These are phyloP conservation scores for Ceraceosorus guamensis DNA, from an alignment of 1,284 basidiomycete species.

Conservation along the genomic window DNA sequence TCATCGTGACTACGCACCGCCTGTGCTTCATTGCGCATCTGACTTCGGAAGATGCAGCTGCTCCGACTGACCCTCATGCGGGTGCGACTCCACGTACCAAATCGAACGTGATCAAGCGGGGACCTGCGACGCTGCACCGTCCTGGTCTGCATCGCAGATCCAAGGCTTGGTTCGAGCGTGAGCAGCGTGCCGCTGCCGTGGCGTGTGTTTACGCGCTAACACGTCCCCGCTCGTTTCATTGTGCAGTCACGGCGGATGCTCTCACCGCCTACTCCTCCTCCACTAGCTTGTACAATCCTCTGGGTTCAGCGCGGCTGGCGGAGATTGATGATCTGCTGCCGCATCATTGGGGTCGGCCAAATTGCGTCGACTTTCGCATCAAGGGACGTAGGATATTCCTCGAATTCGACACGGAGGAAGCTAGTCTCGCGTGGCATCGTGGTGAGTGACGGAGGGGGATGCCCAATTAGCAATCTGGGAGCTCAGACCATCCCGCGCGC, in stretches of 20 bases:
- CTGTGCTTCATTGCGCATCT: conserved; percentile 38
- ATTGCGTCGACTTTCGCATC: conserved; percentile 23
- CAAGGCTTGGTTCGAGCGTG: neutral
- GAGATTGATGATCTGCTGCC: conserved; percentile 28
- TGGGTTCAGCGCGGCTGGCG: conserved; percentile 25
- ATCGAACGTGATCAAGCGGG: neutral
- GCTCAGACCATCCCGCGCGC: conserved; percentile 14
- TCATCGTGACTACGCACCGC: conserved; percentile 33
- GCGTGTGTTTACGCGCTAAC: too few species aligned
- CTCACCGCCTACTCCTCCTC: conserved; percentile 33
- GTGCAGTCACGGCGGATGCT: conserved; percentile 2
- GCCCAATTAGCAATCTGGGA: conserved; percentile 12
- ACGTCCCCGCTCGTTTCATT: too few species aligned
- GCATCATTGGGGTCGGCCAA: conserved; percentile 20
- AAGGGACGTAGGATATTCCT: conserved; percentile 18
- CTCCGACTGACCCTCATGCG: neutral
- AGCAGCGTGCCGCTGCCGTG: neutral
- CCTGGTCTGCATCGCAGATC: neutral
- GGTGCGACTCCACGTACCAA: neutral
- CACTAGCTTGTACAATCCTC: conserved; percentile 34
- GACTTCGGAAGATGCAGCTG: neutral
- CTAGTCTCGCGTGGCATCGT: conserved; percentile 23
- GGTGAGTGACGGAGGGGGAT: conserved; percentile 11
- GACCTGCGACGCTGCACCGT: neutral
- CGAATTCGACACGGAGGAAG: conserved; percentile 41